Percentiles rank a stretch among this genome's conserved stretches.
phyloP scores from a whole-genome alignment of 2,329 filamentous ascomycete genomes.

The Aaosphaeria pasadenensis region DNA sequence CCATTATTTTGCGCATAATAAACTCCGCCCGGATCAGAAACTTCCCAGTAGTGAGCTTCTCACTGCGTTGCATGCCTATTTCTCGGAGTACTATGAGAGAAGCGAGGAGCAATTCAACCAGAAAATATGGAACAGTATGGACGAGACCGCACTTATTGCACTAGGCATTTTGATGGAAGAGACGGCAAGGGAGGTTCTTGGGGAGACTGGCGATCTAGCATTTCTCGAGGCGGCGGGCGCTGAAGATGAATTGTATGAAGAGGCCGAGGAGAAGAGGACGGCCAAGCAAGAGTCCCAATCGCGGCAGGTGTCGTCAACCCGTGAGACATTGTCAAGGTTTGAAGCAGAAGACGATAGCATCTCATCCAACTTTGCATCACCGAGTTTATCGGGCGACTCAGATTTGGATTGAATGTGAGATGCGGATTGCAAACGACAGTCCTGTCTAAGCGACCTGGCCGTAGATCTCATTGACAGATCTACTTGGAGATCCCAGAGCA shows the following conservation, averaged over 20 bases:
- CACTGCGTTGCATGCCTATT: constrained; percentile 65
- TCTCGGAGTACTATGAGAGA: constrained; percentile 61
- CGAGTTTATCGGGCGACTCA: too few relatives aligned
- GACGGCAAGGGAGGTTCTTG: constrained; percentile 58
- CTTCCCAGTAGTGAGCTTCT: constrained; percentile 69
- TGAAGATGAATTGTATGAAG: background rate
- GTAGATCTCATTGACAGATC: too few relatives aligned
- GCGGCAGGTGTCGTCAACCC: too few relatives aligned
- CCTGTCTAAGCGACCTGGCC: too few relatives aligned
- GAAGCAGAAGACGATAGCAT: too few relatives aligned
- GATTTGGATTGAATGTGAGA: too few relatives aligned
- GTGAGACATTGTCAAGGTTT: too few relatives aligned
- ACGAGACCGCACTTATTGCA: constrained; percentile 74
- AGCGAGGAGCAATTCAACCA: constrained; percentile 16
- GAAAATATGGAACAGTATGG: constrained; percentile 59
- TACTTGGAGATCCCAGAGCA: too few relatives aligned
- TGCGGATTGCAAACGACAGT: too few relatives aligned
- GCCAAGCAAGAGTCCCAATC: too few relatives aligned
- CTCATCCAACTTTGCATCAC: too few relatives aligned
- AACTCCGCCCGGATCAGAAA: constrained; percentile 48
- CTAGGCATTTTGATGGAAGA: constrained; percentile 76
- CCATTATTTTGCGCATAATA: constrained; percentile 65
- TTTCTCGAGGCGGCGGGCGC: constrained; percentile 59
- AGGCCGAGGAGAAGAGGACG: too few relatives aligned
- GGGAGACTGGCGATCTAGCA: constrained; percentile 65